phyloP scores from a whole-genome alignment of 2,329 filamentous ascomycete genomes.

The Epichloe uncinata region DNA sequence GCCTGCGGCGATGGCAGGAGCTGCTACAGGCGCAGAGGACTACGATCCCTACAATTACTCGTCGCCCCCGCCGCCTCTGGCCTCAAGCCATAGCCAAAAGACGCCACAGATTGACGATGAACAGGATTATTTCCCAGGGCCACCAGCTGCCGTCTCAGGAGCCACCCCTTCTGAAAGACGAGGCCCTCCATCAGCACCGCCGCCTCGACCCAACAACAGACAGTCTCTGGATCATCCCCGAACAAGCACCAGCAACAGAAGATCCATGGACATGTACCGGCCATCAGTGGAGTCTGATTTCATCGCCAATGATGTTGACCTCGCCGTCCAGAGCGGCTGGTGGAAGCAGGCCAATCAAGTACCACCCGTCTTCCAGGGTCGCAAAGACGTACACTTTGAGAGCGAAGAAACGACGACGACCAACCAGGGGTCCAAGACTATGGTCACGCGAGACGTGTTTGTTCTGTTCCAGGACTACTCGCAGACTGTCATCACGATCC shows the following conservation, averaged over 20 bases:
- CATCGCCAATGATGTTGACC: conserved; percentile 78
- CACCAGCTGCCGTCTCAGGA: conserved; percentile 30
- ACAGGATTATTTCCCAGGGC: conserved; percentile 30
- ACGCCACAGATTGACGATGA: conserved; percentile 33
- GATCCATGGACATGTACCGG: conserved; percentile 64
- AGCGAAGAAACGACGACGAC: conserved; percentile 62
- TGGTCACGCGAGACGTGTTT: conserved; percentile 67
- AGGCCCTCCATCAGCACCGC: conserved; percentile 24
- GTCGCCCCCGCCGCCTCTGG: conserved; percentile 15
- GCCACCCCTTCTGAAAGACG: conserved; percentile 26
- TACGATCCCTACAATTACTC: conserved; percentile 55
- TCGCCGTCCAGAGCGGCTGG: conserved; percentile 64
- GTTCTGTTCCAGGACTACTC: conserved; percentile 95
- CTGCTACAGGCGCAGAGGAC: conserved; percentile 41
- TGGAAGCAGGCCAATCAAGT: conserved; percentile 72
- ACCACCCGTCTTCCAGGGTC: conserved; percentile 69
- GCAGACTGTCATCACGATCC: conserved; percentile 74
- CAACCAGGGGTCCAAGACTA: conserved; percentile 55
- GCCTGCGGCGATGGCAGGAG: not conserved
- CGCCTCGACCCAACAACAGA: conserved; percentile 11
- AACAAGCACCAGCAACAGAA: conserved; percentile 28
- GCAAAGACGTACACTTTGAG: conserved; percentile 74
- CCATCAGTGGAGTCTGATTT: conserved; percentile 67
- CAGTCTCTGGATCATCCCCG: conserved; percentile 24
- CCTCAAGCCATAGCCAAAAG: conserved; percentile 18